These are phyloP conservation scores for Sphagnum contortum DNA, from an alignment of 225 moss, liverwort and hornwort species.

Conservation along the genomic window DNA sequence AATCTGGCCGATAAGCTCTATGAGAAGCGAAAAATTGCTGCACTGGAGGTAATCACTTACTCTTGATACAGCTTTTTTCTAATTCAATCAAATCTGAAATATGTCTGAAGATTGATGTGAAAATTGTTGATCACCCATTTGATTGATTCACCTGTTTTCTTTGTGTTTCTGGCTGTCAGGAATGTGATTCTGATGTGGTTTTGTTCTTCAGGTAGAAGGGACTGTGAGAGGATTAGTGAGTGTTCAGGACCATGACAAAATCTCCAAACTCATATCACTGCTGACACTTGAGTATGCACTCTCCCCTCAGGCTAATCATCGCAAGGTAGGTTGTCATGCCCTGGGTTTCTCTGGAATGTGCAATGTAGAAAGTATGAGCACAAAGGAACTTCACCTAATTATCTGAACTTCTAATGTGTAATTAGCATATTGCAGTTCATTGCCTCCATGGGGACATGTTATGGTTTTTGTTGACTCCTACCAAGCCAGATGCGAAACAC, in stretches of 20 bases:
- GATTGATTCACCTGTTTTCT: neutral
- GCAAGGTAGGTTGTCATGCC: constrained; percentile 42
- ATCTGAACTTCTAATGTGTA: too few species aligned
- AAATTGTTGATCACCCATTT: neutral
- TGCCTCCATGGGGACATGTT: too few species aligned
- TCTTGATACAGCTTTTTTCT: neutral
- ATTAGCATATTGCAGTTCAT: too few species aligned
- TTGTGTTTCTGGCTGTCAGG: neutral
- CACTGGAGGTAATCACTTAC: constrained; percentile 45
- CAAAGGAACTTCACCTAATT: too few species aligned
- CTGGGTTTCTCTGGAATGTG: too few species aligned
- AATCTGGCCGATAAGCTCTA: constrained; percentile 82
- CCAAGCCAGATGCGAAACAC: too few species aligned
- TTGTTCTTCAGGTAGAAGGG: constrained; percentile 53
- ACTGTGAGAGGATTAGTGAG: constrained; percentile 56
- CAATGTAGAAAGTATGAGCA: too few species aligned
- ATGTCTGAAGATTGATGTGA: neutral
- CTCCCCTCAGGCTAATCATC: constrained; percentile 67
- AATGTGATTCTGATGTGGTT: neutral
- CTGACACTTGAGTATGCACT: constrained; percentile 56
- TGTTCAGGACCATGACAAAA: constrained; percentile 70
- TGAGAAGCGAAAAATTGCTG: constrained; percentile 90
- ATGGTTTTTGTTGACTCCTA: too few species aligned
- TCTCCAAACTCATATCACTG: constrained; percentile 52
- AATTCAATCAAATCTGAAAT: too few species aligned